Conservation (phyloP, 139 green algal species). For the Nannochloris sp. region DNA sequence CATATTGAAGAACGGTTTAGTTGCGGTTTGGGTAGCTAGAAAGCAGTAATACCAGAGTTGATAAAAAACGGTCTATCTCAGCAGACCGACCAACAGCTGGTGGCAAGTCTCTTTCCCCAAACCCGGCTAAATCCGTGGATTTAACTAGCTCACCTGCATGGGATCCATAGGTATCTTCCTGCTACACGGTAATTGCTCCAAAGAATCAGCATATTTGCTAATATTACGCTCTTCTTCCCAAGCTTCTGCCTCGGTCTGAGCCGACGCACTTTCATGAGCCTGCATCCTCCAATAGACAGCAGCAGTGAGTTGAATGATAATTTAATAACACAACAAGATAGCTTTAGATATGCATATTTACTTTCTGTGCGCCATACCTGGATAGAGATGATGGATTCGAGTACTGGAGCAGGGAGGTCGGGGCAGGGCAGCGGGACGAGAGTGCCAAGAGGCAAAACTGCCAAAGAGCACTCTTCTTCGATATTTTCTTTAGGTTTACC, state of each 20-base stretch:
- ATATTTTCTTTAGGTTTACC: constrained; percentile 22
- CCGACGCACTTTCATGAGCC: constrained; percentile 60
- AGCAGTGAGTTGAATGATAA: background rate
- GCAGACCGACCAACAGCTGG: too few relatives aligned
- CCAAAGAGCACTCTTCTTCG: constrained; percentile 32
- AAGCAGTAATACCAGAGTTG: too few relatives aligned
- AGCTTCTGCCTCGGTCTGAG: constrained; percentile 35
- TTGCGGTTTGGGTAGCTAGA: too few relatives aligned
- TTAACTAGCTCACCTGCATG: constrained; percentile 9
- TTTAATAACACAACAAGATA: background rate
- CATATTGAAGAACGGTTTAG: background rate
- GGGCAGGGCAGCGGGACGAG: constrained; percentile 59
- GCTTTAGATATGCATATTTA: too few relatives aligned
- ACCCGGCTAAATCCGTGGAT: too few relatives aligned
- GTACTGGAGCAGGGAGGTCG: constrained; percentile 71
- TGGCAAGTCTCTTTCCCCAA: too few relatives aligned
- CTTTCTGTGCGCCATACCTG: too few relatives aligned
- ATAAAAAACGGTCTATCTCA: too few relatives aligned
- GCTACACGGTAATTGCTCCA: constrained; percentile 73
- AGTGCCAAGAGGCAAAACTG: constrained; percentile 32
- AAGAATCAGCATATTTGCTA: constrained; percentile 72
- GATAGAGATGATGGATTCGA: constrained; percentile 51
- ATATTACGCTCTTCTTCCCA: constrained; percentile 77
- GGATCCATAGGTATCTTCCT: constrained; percentile 71
- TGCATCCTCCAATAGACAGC: too few relatives aligned